Percentiles rank a stretch among this genome's conserved stretches.
phyloP scores from a whole-genome alignment of 1,139 yeast genomes.

The Lipomyces yarrowii region DNA sequence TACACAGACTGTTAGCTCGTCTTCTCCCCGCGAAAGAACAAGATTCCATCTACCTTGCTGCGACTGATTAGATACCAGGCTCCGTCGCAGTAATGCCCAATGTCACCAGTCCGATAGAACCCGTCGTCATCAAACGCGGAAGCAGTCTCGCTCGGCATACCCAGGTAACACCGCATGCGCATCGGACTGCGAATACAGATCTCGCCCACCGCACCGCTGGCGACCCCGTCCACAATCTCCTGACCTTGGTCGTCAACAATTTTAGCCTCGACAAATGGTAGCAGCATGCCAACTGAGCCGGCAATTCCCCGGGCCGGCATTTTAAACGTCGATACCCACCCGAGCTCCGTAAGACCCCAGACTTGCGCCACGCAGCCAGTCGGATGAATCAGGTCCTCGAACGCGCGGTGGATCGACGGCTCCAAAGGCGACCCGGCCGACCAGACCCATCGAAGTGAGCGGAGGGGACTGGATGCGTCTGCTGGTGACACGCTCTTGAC shows the following conservation, averaged over 20 bases:
- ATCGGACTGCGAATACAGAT: neutral
- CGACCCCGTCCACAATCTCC: constrained; percentile 1
- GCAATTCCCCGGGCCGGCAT: neutral
- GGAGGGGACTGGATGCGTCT: neutral
- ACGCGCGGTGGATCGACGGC: constrained; percentile 1
- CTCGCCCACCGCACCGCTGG: neutral
- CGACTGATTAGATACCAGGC: neutral
- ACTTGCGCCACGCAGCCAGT: neutral
- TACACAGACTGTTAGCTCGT: neutral
- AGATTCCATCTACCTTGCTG: neutral
- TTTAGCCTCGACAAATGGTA: neutral
- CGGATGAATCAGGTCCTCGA: constrained; percentile 1
- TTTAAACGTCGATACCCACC: neutral
- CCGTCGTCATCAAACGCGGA: neutral
- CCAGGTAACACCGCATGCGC: constrained; percentile 4
- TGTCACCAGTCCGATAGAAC: neutral
- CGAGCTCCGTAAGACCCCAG: constrained; percentile 1
- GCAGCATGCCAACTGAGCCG: neutral
- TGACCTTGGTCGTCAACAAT: neutral
- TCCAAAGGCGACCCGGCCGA: neutral
- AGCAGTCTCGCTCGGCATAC: neutral
- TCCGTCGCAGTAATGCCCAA: neutral
- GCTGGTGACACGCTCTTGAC: neutral
- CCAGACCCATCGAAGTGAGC: constrained; percentile 4
- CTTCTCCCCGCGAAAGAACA: neutral